Evolutionary conservation across 2,329 filamentous ascomycete genomes (phyloP), one percentile per base, ranked within the genome.

Genomic region (Rachicladosporium sp.): DNA sequence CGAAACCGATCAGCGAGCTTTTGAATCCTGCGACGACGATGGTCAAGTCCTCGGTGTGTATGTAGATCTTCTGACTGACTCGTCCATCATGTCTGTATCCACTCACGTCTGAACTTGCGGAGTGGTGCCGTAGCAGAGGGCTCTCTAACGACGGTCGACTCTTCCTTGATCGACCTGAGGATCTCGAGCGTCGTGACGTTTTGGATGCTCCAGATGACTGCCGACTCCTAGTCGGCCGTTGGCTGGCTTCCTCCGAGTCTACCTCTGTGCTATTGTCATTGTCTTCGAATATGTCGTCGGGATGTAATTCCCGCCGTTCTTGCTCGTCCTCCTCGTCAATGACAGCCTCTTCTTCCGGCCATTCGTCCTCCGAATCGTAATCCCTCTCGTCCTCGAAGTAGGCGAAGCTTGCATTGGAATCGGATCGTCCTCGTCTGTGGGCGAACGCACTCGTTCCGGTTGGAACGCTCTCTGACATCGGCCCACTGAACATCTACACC

Each of bases 401-500:
- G 1, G 86, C 78, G 60, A 95, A 96, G 62, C 86, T 95, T 21
- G 88, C 69, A 4, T 74, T 86, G 10, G 89, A 96, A 54, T 88
- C 84, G 49, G 85, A 79, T 52, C 89, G 78, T 30, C 71, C 69
- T 43, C 87, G 76, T 43, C 86, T 83, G 61, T 94, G 88, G 35
- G 78, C 80, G 58, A 98, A 98, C 27, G 86, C 82, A n/a, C 86
- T 87, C 29, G 88, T 73, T 56, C 88, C 95, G 8, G 85, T 91
- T 1, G 91, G 91, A n/a, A 98, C 75, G 56, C 87, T 95, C 65
- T 98, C 91, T 40, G 87, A 88, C 54, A 95, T 79, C 5, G 89
- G 91, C 5, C 91, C 91, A 15, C 89, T 81, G 63, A 89, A 98
- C 35, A 93, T 74, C 72, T 40, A 23, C 35, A 13, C 29, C 3